phyloP scores from a whole-genome alignment of 371 early-diverging fungal species.

The Apophysomyces ossiformis region DNA sequence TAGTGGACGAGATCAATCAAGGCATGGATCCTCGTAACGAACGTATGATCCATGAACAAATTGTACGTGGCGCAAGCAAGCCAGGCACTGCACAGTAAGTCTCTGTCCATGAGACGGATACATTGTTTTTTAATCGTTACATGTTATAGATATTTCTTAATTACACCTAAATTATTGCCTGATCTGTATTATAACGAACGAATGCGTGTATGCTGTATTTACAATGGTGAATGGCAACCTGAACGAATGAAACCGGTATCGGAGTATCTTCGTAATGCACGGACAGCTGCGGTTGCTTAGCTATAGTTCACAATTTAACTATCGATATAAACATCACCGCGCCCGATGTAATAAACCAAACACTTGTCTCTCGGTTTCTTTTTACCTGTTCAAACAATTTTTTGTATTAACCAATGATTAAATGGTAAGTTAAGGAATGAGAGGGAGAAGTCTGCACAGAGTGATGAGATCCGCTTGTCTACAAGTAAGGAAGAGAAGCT shows the following conservation, averaged over 20 bases:
- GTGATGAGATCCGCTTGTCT: no score
- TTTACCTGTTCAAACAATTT: no score
- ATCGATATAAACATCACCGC: no score
- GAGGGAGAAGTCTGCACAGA: no score
- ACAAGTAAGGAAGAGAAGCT: no score
- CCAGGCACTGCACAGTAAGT: slow-evolving; percentile 75
- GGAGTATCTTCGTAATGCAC: slow-evolving; percentile 34
- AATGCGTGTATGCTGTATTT: slow-evolving; percentile 95
- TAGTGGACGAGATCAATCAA: slow-evolving; percentile 99
- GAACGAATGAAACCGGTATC: slow-evolving; percentile 40
- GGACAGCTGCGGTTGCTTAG: slow-evolving; percentile 14
- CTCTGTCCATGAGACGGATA: not conserved
- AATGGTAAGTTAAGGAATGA: no score
- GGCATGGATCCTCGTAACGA: slow-evolving; percentile 99
- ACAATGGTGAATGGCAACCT: slow-evolving; percentile 92
- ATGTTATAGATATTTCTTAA: slow-evolving; percentile 84
- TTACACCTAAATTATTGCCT: slow-evolving; percentile 99
- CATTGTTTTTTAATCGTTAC: slow-evolving; percentile 20
- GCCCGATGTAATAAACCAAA: no score
- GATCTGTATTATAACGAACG: slow-evolving; percentile 91
- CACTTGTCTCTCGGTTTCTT: no score
- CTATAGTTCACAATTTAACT: no score
- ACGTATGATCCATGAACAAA: slow-evolving; percentile 92
- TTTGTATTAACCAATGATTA: no score
- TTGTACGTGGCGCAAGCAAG: slow-evolving; percentile 78